A percentile compares a stretch with the other conserved stretches of the same genome.
These are phyloP conservation scores for Podospora tetraspora DNA, from an alignment of 495 filamentous ascomycete genomes.

Conservation along the genomic window DNA sequence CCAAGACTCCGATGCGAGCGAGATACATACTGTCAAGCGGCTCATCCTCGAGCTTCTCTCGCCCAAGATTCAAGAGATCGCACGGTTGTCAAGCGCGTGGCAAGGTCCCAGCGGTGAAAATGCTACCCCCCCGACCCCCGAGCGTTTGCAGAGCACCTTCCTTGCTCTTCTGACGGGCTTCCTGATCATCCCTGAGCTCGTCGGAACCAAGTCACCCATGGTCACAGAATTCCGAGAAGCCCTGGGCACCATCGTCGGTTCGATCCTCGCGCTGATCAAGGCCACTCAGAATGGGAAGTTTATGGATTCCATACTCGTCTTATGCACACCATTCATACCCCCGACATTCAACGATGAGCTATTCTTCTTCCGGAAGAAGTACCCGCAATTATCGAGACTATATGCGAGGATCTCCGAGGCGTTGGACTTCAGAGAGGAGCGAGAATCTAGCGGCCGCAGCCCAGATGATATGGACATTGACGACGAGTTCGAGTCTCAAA, in stretches of 20 bases:
- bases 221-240: constrained; percentile 37
- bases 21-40: constrained; percentile 40
- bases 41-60: constrained; percentile 46
- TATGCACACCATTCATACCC: constrained; percentile 37
- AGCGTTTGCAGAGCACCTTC: constrained; percentile 44
- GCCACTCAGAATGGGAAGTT: constrained; percentile 30
- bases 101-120: constrained; percentile 37
- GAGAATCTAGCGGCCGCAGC: constrained; percentile 23
- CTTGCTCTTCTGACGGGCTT: constrained; percentile 39
- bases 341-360: constrained; percentile 28
- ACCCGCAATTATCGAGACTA: constrained; percentile 32
- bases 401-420: constrained; percentile 38
- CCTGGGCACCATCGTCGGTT: constrained; percentile 31
- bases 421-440: constrained; percentile 40
- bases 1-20: constrained; percentile 29
- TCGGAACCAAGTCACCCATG: constrained; percentile 35
- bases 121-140: constrained; percentile 36
- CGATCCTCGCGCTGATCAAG: constrained; percentile 30
- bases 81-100: constrained; percentile 39
- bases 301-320: constrained; percentile 32
- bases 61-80: constrained; percentile 43
- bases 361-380: constrained; percentile 26
- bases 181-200: constrained; percentile 41
- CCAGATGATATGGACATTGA: constrained; percentile 76
- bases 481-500: constrained; percentile 56